phyloP scores from a whole-genome alignment of 2,329 filamentous ascomycete genomes.

The Talaromyces sp. region DNA sequence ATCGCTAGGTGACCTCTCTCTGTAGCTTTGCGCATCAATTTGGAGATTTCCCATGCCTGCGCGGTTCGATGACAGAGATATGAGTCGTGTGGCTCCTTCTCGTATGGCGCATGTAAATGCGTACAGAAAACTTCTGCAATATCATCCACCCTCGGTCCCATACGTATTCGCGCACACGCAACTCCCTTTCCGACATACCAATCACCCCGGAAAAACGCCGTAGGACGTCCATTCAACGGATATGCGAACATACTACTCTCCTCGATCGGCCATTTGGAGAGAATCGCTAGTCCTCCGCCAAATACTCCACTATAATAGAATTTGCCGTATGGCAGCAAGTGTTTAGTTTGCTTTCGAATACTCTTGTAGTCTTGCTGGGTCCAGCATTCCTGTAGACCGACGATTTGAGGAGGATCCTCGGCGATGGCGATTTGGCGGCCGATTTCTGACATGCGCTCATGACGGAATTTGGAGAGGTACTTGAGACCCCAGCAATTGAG shows the following conservation, averaged over 20 bases:
- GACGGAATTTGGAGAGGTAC: slow-evolving; percentile 73
- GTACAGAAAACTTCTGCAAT: slow-evolving; percentile 89
- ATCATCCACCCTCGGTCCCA: slow-evolving; percentile 62
- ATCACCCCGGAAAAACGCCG: slow-evolving; percentile 89
- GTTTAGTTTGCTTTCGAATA: slow-evolving; percentile 69
- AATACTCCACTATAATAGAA: slow-evolving; percentile 90
- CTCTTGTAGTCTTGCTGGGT: slow-evolving; percentile 76
- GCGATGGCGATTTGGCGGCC: slow-evolving; percentile 70
- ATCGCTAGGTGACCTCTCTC: slow-evolving; percentile 80
- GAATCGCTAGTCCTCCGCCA: slow-evolving; percentile 81
- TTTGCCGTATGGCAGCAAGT: slow-evolving; percentile 82
- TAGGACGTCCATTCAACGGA: slow-evolving; percentile 87
- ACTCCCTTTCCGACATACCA: slow-evolving; percentile 97
- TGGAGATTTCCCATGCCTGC: slow-evolving; percentile 92
- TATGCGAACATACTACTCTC: slow-evolving; percentile 84
- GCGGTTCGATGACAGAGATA: slow-evolving; percentile 88
- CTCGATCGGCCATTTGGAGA: slow-evolving; percentile 88
- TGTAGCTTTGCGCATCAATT: slow-evolving; percentile 76
- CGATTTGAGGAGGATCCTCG: slow-evolving; percentile 71
- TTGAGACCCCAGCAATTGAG: slow-evolving; percentile 98
- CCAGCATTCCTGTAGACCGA: slow-evolving; percentile 95
- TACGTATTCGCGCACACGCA: slow-evolving; percentile 74
- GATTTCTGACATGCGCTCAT: slow-evolving; percentile 77
- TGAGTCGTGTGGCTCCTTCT: slow-evolving; percentile 71
- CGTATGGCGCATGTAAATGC: slow-evolving; percentile 86